A percentile compares a stretch with the other conserved stretches of the same genome.
phyloP scores from a whole-genome alignment of 352 stramenopile species.

The Globisporangium uncinulatum region DNA sequence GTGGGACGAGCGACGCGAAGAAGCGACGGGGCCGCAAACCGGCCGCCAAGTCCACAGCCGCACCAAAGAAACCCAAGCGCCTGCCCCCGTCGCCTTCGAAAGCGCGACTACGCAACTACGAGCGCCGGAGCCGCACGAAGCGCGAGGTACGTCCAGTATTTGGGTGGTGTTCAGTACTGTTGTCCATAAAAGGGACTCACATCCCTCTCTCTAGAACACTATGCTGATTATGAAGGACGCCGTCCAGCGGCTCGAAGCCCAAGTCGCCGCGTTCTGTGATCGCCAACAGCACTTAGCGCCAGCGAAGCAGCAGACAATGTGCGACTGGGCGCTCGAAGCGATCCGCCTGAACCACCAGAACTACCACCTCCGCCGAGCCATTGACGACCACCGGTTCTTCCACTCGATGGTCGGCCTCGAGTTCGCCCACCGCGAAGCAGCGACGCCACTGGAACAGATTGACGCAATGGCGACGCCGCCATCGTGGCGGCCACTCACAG shows the following conservation, averaged over 20 bases:
- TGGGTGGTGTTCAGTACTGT: conserved; percentile 1
- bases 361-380: conserved; percentile 34
- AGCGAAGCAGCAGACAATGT: conserved; percentile 22
- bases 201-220: conserved; percentile 23
- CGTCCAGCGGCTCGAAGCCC: conserved; percentile 27
- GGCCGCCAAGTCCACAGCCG: conserved; percentile 23
- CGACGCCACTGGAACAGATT: conserved; percentile 14
- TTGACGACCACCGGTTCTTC: conserved; percentile 54
- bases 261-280: conserved; percentile 28
- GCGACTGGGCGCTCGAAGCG: conserved; percentile 33
- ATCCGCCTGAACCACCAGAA: conserved; percentile 45
- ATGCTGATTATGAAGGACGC: conserved; percentile 51
- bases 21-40: conserved; percentile 40
- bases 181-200: background rate
- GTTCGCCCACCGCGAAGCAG: conserved; percentile 40
- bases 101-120: conserved; percentile 42
- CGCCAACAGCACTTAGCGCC: conserved; percentile 8
- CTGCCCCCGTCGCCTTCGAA: conserved; percentile 31
- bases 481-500: conserved; percentile 34
- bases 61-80: conserved; percentile 27
- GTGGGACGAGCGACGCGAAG: conserved; percentile 14
- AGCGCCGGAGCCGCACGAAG: conserved; percentile 47
- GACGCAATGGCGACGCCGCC: conserved; percentile 22
- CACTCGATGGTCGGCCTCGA: conserved; percentile 57
- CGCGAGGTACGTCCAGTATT: conserved; percentile 24